These are phyloP conservation scores for Vachellia pachyceras DNA, from an alignment of 306 rosid species.

Conservation along the genomic window DNA sequence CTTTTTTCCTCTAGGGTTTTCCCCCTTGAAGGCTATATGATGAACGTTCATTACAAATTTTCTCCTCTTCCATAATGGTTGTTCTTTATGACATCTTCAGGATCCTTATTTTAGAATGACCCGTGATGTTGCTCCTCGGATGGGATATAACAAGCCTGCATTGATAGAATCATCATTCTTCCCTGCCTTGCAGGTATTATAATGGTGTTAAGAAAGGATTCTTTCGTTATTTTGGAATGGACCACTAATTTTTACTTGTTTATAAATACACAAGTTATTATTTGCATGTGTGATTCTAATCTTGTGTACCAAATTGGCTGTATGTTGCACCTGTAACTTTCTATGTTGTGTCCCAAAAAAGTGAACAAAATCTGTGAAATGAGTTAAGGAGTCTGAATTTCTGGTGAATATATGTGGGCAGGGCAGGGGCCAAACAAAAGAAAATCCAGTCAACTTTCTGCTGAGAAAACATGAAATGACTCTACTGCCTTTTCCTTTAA, in stretches of 20 bases:
- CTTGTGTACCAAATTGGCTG: not conserved
- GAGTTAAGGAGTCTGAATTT: not conserved
- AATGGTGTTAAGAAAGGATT: constrained; percentile 10
- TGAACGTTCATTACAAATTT: constrained; percentile 24
- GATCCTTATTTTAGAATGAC: constrained; percentile 99
- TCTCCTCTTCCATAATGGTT: constrained; percentile 9
- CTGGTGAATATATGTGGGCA: not conserved
- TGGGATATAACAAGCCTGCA: constrained; percentile 86
- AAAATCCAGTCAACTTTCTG: too few relatives aligned
- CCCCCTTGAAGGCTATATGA: not conserved
- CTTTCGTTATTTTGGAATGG: not conserved
- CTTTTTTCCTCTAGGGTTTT: constrained; percentile 3
- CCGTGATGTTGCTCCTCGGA: constrained; percentile 89
- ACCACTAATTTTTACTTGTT: not conserved
- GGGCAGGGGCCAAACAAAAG: too few relatives aligned
- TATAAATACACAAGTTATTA: not conserved
- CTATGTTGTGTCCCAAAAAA: not conserved
- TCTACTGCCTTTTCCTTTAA: not conserved
- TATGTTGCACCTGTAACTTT: not conserved
- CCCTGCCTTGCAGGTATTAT: constrained; percentile 90
- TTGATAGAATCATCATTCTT: constrained; percentile 87
- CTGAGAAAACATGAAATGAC: not conserved
- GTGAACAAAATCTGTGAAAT: not conserved
- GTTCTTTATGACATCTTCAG: constrained; percentile 53
- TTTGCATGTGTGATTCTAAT: constrained; percentile 10